Conservation (phyloP, 78 protist genomes). For the Tieghemostelium lacteum region DNA sequence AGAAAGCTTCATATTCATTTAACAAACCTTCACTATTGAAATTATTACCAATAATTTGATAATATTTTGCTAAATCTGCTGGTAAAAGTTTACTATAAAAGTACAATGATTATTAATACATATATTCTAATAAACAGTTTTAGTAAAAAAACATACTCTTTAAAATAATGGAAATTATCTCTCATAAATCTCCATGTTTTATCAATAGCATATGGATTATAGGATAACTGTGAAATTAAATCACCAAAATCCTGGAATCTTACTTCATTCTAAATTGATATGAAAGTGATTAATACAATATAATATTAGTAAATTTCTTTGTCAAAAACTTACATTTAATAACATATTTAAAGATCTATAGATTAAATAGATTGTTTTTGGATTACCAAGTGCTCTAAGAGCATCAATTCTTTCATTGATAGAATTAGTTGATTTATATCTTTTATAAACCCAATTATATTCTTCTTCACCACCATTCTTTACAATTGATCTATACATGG, state of each 20-base stretch:
- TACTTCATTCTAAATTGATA: background rate
- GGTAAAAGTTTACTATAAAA: background rate
- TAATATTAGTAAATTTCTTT: background rate
- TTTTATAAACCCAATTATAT: slow-evolving; percentile 42
- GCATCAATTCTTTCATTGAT: slow-evolving; percentile 56
- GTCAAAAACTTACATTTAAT: background rate
- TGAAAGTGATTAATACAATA: background rate
- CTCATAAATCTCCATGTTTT: slow-evolving; percentile 5
- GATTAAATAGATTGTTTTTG: slow-evolving; percentile 24
- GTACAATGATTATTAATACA: background rate
- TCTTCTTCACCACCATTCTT: slow-evolving; percentile 26
- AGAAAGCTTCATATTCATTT: slow-evolving; percentile 4
- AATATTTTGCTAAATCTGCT: slow-evolving; percentile 13
- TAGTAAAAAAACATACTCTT: background rate
- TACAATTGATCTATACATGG: slow-evolving; percentile 39
- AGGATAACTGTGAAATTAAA: slow-evolving; percentile 2
- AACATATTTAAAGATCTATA: slow-evolving; percentile 28
- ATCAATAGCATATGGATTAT: slow-evolving; percentile 4
- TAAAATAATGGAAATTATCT: slow-evolving; percentile 6
- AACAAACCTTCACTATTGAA: background rate
- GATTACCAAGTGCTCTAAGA: slow-evolving; percentile 5
- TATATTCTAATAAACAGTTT: background rate
- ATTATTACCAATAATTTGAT: background rate
- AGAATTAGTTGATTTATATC: slow-evolving; percentile 22
- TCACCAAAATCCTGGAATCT: slow-evolving; percentile 18